Conservation (phyloP, 805 yeast genomes). For the Suhomyces sp. region DNA sequence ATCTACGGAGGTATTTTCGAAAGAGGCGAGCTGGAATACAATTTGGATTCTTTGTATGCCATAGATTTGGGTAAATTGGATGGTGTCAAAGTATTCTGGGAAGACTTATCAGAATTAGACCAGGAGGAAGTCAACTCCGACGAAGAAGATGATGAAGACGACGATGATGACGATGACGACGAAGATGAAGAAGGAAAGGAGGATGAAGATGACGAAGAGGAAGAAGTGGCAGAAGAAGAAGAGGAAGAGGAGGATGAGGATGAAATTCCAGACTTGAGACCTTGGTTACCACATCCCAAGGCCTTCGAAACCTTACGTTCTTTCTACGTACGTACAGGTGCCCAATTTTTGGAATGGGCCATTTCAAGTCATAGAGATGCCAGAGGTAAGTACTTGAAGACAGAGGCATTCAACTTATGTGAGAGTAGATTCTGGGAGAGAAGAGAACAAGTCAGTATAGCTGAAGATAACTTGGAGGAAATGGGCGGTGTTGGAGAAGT, state of each 20-base stretch:
- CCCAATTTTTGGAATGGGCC: slow-evolving; percentile 89
- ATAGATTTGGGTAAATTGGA: slow-evolving; percentile 84
- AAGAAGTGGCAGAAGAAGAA: slow-evolving; percentile 56
- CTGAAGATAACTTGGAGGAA: slow-evolving; percentile 88
- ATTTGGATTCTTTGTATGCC: slow-evolving; percentile 81
- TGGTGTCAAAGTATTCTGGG: slow-evolving; percentile 89
- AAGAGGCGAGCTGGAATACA: slow-evolving; percentile 79
- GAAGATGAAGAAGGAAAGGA: slow-evolving; percentile 60
- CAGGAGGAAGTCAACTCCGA: slow-evolving; percentile 58
- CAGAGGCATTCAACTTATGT: slow-evolving; percentile 83
- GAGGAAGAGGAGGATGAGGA: slow-evolving; percentile 60
- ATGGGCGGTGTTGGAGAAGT: slow-evolving; percentile 89
- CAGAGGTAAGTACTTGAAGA: slow-evolving; percentile 86
- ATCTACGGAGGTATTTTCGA: slow-evolving; percentile 93
- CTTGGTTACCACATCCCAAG: slow-evolving; percentile 97
- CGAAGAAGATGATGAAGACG: slow-evolving; percentile 54
- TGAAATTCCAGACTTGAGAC: slow-evolving; percentile 85
- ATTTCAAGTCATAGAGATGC: slow-evolving; percentile 81
- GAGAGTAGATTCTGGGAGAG: slow-evolving; percentile 99
- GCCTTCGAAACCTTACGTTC: slow-evolving; percentile 83
- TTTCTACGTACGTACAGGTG: slow-evolving; percentile 84
- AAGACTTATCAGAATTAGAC: slow-evolving; percentile 63
- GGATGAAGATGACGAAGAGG: slow-evolving; percentile 48
- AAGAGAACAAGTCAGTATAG: slow-evolving; percentile 83
- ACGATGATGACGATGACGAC: slow-evolving; percentile 63